Base-by-base conservation (phyloP, 2,329 filamentous ascomycete genomes). In the Aureobasidium leucospermi region DNA sequence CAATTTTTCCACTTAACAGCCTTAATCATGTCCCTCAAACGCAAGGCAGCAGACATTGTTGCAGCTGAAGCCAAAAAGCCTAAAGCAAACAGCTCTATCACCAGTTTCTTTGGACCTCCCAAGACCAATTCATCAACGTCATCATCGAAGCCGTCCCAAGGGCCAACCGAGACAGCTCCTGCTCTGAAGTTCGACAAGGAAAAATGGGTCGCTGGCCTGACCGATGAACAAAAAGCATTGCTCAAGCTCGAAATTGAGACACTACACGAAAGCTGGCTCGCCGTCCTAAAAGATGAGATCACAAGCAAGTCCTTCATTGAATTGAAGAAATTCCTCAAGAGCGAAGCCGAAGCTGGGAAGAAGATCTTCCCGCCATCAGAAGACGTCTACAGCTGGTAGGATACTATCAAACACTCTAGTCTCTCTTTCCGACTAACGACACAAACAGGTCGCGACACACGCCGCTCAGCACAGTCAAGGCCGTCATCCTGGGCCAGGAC, bases 401-500 rank as follows among this genome's bases (percentile, higher is more conserved):
- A 7, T 41, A 8, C 4, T 6, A 8, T 39, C 38, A 19, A 8
- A 15, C 51, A 10, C 42, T 11, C 10, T 58, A 4, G 13, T 23
- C 23, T 23, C 23, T 23, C 32, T n/a, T 15, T 23, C 7, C 34
- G 7, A 32, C 9, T 58, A 19, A 58, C 42, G 34, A 10, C 4
- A 1, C 7, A 43, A 39, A 32, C 61, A 96, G 93, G 93, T 96
- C 93, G 62, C 88, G 91, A 29, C 88, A 96, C 73, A 96, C 93
- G 0, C 92, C 94, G 7, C 86, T 99, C 67, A 78, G 87, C 76
- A 87, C 81, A 13, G 92, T 97, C 72, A 96, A 96, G 74, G 88
- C 89, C 60, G 92, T 99, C 62, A 91, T 99, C 69, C 75, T 97
- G 58, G 94, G 94, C 65, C 94, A 99, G 77, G 94, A 99, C 72